Evolutionary conservation across 2,329 filamentous ascomycete species (phyloP).

Genomic region (Xylariales sp.): DNA sequence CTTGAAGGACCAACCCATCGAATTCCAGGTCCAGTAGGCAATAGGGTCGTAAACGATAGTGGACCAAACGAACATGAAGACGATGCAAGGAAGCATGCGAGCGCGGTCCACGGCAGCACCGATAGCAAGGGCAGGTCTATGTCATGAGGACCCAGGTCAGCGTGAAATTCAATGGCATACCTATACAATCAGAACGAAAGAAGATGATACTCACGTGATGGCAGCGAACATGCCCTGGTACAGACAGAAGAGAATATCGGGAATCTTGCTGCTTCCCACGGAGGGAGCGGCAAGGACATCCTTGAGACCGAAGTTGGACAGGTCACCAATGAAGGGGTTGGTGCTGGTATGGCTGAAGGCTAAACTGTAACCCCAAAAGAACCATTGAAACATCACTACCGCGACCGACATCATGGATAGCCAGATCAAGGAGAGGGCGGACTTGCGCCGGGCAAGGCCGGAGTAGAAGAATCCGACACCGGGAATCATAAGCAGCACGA

Average conservation of each 20-base stretch:
- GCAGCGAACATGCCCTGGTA: slow-evolving; percentile 88
- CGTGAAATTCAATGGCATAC: too few species aligned
- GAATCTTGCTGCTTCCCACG: slow-evolving; percentile 65
- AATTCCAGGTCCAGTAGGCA: slow-evolving; percentile 76
- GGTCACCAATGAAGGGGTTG: slow-evolving; percentile 69
- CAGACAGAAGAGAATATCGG: slow-evolving; percentile 78
- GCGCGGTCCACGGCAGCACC: slow-evolving; percentile 59
- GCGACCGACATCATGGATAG: slow-evolving; percentile 77
- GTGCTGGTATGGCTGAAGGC: slow-evolving; percentile 76
- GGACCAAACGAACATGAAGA: slow-evolving; percentile 68
- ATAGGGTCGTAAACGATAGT: slow-evolving; percentile 70
- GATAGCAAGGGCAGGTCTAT: slow-evolving; percentile 51
- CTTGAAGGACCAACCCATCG: slow-evolving; percentile 65
- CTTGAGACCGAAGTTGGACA: slow-evolving; percentile 77
- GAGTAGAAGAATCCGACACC: slow-evolving; percentile 95
- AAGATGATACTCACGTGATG: slow-evolving; percentile 80
- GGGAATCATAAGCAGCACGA: slow-evolving; percentile 89
- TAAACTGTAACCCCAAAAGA: slow-evolving; percentile 90
- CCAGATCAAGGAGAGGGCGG: slow-evolving; percentile 80
- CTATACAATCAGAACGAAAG: too few species aligned
- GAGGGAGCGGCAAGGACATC: slow-evolving; percentile 73
- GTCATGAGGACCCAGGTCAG: too few species aligned
- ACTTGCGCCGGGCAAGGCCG: slow-evolving; percentile 83
- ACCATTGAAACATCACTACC: slow-evolving; percentile 86
- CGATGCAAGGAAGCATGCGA: slow-evolving; percentile 54